phyloP scores from a whole-genome alignment of 768 basidiomycete genomes.

The Phanerochaete sordida region DNA sequence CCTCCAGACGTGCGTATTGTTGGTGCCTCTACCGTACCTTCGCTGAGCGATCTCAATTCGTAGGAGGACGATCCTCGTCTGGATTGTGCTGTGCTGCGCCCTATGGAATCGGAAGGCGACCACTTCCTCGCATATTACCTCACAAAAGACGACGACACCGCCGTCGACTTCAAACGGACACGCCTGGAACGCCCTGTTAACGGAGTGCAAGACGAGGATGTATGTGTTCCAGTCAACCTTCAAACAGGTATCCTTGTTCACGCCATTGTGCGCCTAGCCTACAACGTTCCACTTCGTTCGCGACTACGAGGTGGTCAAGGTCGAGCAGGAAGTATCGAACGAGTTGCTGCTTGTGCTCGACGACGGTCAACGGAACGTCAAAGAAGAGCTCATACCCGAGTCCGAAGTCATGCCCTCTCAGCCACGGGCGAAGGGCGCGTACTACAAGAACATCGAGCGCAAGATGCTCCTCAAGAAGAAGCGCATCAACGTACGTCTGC shows the following conservation, averaged over 20 bases:
- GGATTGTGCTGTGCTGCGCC: conserved; percentile 82
- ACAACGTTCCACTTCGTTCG: conserved; percentile 74
- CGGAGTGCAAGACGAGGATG: conserved; percentile 54
- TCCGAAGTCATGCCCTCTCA: conserved; percentile 23
- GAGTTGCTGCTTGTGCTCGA: conserved; percentile 79
- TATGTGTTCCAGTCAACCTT: conserved; percentile 18
- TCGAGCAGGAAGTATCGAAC: conserved; percentile 83
- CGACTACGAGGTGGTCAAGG: conserved; percentile 84
- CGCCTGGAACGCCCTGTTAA: conserved; percentile 44
- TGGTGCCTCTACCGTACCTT: not conserved
- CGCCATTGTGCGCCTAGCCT: conserved; percentile 35
- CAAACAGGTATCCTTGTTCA: not conserved
- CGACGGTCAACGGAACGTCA: conserved; percentile 39
- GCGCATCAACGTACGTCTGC: conserved; percentile 51
- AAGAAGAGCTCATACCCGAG: conserved; percentile 29
- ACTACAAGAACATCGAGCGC: conserved; percentile 86
- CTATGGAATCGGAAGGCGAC: conserved; percentile 86
- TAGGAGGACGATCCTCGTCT: conserved; percentile 76
- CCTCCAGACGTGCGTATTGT: conserved; percentile 49
- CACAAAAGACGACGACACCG: conserved; percentile 70
- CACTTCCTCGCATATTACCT: conserved; percentile 87
- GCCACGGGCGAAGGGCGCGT: conserved; percentile 57
- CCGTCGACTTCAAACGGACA: conserved; percentile 59
- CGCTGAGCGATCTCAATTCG: not conserved
- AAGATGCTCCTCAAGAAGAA: conserved; percentile 88